Base-by-base conservation (phyloP, 2,329 filamentous ascomycete genomes). In the Tolypocladium tundrense region DNA sequence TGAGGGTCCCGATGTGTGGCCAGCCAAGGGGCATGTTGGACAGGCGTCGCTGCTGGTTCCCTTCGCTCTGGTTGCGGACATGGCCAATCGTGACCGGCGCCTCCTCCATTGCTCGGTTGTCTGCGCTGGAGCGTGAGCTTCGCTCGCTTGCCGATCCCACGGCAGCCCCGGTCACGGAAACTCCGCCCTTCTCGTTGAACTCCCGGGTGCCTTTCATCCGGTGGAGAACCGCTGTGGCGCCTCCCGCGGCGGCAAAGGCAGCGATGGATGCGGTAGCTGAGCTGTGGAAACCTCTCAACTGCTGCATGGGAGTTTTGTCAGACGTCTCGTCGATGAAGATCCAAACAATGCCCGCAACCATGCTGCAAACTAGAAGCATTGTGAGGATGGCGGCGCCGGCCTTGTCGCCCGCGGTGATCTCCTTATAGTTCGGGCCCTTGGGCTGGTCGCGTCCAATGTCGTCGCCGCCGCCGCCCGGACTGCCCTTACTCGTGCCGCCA, bases 361-460 rank as follows among this genome's bases (percentile, higher is more conserved):
- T 73, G 8, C 76, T 71, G 7, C 78, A 66, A 1, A 90, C 68
- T 3, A 87, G 69, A 7, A 85, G 54, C 1, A 82, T 70, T 1
- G 88, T 92, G 55, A 78, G 62, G 60, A 91, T 80, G 13, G 82
- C 82, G 42, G 88, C 88, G 13, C 88, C 90, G 8, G 82, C 87
- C 61, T 77, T 82, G 66, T 92, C 88, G 9, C 78, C 84, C 1
- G 77, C 77, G 3, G 81, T 83, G 24, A 75, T 68, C 33, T 64
- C 62, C 24, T 59, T 60, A 53, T 65, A 70, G 45, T 59, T 62
- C 37, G 56, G 65, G 14, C 66, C 64, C 16, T 52, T 56, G 53
- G 58, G 71, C 57, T 65, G 61, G 14, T 68, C 69, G n/a, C 73
- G 69, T 52, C 72, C 78, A 43, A 74, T 73, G 62, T 81, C 79